A percentile compares a stretch with the other conserved stretches of the same genome.
Conservation (phyloP, 768 basidiomycete species). For the Tephrocybe sp. region DNA sequence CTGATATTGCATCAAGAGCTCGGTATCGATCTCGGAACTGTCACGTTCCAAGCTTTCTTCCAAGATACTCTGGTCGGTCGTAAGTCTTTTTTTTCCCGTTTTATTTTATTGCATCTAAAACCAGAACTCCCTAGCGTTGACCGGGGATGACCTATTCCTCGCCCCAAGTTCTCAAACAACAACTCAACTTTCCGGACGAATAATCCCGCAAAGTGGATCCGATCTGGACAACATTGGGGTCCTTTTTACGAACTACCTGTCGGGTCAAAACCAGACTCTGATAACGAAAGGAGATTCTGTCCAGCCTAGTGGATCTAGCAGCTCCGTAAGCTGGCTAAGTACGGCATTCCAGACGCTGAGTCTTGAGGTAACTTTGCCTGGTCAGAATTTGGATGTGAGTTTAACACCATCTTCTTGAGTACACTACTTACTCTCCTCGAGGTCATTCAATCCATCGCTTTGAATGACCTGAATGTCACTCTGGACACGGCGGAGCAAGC, state of each 20-base stretch:
- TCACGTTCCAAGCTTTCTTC: slow-evolving; percentile 64
- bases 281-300: slow-evolving; percentile 60
- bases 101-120: slow-evolving; percentile 2
- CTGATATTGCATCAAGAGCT: slow-evolving; percentile 45
- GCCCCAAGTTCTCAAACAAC: slow-evolving; percentile 45
- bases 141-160: slow-evolving; percentile 48
- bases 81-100: slow-evolving; percentile 32
- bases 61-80: slow-evolving; percentile 58
- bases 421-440: slow-evolving; percentile 20
- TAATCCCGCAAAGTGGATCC: slow-evolving; percentile 59
- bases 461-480: slow-evolving; percentile 56
- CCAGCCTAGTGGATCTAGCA: slow-evolving; percentile 51
- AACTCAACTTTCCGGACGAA: slow-evolving; percentile 61
- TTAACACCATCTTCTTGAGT: neutral
- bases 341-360: slow-evolving; percentile 69
- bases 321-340: slow-evolving; percentile 61
- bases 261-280: slow-evolving; percentile 63
- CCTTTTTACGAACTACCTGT: slow-evolving; percentile 67
- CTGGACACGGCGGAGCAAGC: slow-evolving; percentile 53
- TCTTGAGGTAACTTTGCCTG: slow-evolving; percentile 61
- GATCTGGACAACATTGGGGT: slow-evolving; percentile 53
- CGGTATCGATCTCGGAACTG: slow-evolving; percentile 68
- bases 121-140: slow-evolving; percentile 45
- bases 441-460: slow-evolving; percentile 63
- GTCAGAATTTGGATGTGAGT: slow-evolving; percentile 52